These are phyloP conservation scores for Strobilomyces confusus DNA, from an alignment of 768 basidiomycete species.

Conservation along the genomic window DNA sequence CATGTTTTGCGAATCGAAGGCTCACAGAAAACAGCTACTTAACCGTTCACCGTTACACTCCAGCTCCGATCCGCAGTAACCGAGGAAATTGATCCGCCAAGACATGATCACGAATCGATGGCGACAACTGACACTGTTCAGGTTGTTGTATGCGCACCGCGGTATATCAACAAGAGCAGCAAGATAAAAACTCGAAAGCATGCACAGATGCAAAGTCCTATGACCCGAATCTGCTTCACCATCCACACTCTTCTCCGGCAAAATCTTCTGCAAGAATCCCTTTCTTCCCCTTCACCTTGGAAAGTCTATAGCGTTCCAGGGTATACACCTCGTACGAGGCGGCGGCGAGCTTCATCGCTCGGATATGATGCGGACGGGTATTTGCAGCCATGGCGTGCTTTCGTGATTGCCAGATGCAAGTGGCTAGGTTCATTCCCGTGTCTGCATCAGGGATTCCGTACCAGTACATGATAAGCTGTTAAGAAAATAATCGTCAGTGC, in stretches of 20 bases:
- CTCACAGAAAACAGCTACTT: neutral
- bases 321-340: conserved; percentile 74
- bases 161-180: neutral
- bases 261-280: conserved; percentile 59
- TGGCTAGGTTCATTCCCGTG: conserved; percentile 86
- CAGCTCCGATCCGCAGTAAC: no score
- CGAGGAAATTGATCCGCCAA: neutral
- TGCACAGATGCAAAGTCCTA: neutral
- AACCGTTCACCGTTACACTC: no score
- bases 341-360: conserved; percentile 78
- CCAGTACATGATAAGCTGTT: conserved; percentile 87
- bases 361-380: conserved; percentile 72
- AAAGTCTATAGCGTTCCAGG: conserved; percentile 70
- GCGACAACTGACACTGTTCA: neutral
- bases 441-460: conserved; percentile 76
- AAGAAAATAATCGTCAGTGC: conserved; percentile 4
- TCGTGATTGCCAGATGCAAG: conserved; percentile 93
- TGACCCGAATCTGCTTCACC: conserved; percentile 38
- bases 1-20: neutral
- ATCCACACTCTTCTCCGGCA: conserved; percentile 62
- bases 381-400: conserved; percentile 79
- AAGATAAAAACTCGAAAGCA: neutral
- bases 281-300: conserved; percentile 59
- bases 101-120: neutral
- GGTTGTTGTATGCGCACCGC: neutral